Evolutionary conservation across 139 green algal species (phyloP), one percentile per base, ranked within the genome.

Genomic region (Ettlia oleoabundans): DNA sequence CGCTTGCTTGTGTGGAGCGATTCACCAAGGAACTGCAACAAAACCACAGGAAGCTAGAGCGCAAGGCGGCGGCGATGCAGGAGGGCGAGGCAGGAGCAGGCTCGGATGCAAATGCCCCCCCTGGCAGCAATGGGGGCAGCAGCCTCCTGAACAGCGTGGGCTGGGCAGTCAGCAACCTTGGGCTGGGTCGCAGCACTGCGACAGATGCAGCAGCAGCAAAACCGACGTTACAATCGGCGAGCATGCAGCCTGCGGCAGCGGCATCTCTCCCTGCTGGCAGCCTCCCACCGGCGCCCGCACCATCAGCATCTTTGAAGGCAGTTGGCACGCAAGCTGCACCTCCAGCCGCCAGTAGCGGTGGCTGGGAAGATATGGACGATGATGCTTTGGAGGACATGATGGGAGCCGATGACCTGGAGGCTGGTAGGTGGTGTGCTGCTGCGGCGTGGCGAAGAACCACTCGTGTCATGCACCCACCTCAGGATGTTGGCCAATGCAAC

Each of bases 1-100:
- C 89, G 70, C 84, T 96, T 47, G 64, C 68, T 37, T 92, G 87
- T 62, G 9, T 91, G 35, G 75, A 89, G 35, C 53, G 76, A n/a
- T 90, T 91, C 35, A 19, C 87, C 24, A 42, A 65, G 30, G n/a
- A 68, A 19, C 67, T 94, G 28, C 66, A 78, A 30, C 68, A 78
- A 13, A 32, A 89, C 65, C 63, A 80, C 26, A 68, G 24, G 4
- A 52, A 42, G 67, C 38, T 90, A 55, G 43, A 84, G n/a, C 24
- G 40, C 22, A 62, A 35, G 32, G 62, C 79, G n/a, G 61, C 61
- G 18, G 47, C 21, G n/a, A 21, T 41, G 32, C 28, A 32, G 1
- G 43, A 70, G 13, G 47, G 18, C 35, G 76, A 55, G 22, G 72
- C 28, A 10, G 79, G 55, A 13, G 66, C 33, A 37, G 32, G 32